phyloP scores from a whole-genome alignment of 2,329 filamentous ascomycete species.

The Gnomoniopsis smithogilvyi region DNA sequence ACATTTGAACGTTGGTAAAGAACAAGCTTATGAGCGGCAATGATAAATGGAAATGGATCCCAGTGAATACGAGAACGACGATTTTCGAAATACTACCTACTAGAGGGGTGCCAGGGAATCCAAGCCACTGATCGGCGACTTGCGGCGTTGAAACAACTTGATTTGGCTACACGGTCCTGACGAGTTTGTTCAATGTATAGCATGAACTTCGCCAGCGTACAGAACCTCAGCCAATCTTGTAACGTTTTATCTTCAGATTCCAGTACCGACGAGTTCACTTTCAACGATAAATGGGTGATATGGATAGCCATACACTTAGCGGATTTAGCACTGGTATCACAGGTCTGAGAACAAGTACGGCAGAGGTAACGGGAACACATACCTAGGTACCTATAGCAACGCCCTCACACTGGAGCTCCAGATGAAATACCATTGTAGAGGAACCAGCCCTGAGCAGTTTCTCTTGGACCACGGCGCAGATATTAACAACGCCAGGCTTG shows the following conservation, averaged over 20 bases:
- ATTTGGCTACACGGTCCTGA: too few relatives aligned
- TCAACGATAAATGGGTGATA: conserved; percentile 21
- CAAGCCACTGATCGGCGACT: conserved; percentile 15
- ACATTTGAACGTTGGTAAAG: conserved; percentile 27
- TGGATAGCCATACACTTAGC: background rate
- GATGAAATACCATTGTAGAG: background rate
- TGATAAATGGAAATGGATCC: conserved; percentile 18
- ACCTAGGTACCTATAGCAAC: background rate
- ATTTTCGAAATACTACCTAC: conserved; percentile 24
- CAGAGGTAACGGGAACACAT: too few relatives aligned
- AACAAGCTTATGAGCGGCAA: conserved; percentile 20
- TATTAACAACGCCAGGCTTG: background rate
- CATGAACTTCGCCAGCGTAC: background rate
- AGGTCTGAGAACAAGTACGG: too few relatives aligned
- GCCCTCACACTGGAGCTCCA: background rate
- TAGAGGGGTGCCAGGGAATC: conserved; percentile 26
- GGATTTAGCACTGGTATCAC: background rate
- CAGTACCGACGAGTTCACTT: too few relatives aligned
- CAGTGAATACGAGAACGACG: conserved; percentile 16
- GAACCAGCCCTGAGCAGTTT: background rate
- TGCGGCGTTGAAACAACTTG: too few relatives aligned
- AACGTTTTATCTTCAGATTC: too few relatives aligned
- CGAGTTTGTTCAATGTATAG: too few relatives aligned
- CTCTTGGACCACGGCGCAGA: background rate
- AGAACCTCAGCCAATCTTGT: too few relatives aligned